Evolutionary conservation across 176 grass and related monocot species (phyloP).

Genomic region (Avena insularis): DNA sequence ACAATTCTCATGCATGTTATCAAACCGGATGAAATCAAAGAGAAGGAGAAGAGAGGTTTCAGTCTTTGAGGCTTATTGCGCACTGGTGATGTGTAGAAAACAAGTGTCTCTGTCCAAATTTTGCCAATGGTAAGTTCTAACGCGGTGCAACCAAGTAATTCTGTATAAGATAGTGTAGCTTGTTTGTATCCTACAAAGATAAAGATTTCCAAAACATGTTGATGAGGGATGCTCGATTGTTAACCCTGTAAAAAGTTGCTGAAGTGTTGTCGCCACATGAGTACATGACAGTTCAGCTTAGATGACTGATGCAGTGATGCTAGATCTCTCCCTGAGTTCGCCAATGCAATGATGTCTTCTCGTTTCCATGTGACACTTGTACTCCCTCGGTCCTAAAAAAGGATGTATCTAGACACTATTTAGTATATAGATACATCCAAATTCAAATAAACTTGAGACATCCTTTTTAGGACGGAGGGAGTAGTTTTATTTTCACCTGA

Average conservation of each 20-base stretch:
- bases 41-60: conserved; percentile 37
- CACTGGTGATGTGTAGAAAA: conserved; percentile 21
- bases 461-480: too few relatives aligned
- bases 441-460: too few relatives aligned
- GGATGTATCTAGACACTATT: too few relatives aligned
- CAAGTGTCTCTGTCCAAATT: conserved; percentile 27
- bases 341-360: not conserved
- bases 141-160: not conserved
- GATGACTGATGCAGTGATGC: not conserved
- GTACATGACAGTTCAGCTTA: conserved; percentile 25
- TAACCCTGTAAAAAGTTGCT: not conserved
- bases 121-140: conserved; percentile 26
- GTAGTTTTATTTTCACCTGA: not conserved
- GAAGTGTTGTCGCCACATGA: not conserved
- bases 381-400: too few relatives aligned
- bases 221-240: not conserved
- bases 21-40: conserved; percentile 50
- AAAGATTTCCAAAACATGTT: conserved; percentile 8
- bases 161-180: not conserved
- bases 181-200: conserved; percentile 2
- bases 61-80: conserved; percentile 25
- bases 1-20: conserved; percentile 73
- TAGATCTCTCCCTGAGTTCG: not conserved
- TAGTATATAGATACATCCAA: too few relatives aligned
- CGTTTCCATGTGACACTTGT: not conserved